These are phyloP conservation scores for Brassica nigra DNA, from an alignment of 345 rosid species.

Conservation along the genomic window DNA sequence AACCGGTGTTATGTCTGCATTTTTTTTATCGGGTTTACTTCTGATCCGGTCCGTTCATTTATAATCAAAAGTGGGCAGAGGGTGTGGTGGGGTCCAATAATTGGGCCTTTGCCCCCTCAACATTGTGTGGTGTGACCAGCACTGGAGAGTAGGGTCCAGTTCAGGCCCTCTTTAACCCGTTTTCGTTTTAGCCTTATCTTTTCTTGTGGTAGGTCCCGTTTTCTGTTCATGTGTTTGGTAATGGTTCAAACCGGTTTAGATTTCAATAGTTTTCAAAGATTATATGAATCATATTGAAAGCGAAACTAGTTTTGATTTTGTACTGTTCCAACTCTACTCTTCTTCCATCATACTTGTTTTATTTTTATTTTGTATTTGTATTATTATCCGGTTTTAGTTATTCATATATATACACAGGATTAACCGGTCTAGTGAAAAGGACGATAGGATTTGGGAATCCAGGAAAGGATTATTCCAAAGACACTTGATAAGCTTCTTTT, in stretches of 20 bases:
- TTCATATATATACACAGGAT: background rate
- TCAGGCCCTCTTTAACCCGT: constrained; percentile 24
- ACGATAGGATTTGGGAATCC: constrained; percentile 39
- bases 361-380: background rate
- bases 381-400: background rate
- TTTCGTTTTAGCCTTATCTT: background rate
- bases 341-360: background rate
- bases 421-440: background rate
- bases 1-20: background rate
- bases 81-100: constrained; percentile 32
- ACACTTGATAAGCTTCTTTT: constrained; percentile 28
- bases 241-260: constrained; percentile 14
- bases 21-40: background rate
- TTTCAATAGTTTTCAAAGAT: background rate
- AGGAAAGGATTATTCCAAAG: constrained; percentile 31
- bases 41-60: constrained; percentile 8
- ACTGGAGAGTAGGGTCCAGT: constrained; percentile 34
- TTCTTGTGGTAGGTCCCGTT: constrained; percentile 28
- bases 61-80: background rate
- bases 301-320: background rate
- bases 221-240: constrained; percentile 18
- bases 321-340: background rate
- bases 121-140: constrained; percentile 38
- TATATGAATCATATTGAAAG: background rate
- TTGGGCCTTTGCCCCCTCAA: constrained; percentile 28